Base-by-base conservation (phyloP, 176 grass and related monocot genomes). In the Poa pratensis region DNA sequence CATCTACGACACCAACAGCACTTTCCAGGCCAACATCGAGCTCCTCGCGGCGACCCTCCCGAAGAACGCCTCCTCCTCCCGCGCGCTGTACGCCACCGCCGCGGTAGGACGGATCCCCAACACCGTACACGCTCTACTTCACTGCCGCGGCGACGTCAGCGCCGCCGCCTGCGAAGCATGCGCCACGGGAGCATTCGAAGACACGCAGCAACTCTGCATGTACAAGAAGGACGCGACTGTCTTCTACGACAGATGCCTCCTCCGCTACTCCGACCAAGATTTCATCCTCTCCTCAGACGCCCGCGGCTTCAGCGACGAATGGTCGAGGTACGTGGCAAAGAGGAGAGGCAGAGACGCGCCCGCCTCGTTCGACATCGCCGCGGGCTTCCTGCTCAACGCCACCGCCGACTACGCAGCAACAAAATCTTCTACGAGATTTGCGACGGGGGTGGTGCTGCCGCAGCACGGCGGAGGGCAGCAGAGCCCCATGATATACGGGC, bases 201-300 rank as follows among this genome's bases (percentile, higher is more conserved):
- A 52, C 50, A 15, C 32, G n/a, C n/a, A n/a, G 13, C 50, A 52
- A 52, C 50, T 52, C 50, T 52, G 50, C 50, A 17, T 52, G 1
- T 52, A 17, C 15, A 52, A 52, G 0, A 49, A 12, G 80, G 73
- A 77, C 63, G 73, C 15, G 11, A 16, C 62, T 52, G 18, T 84
- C 26, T 84, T 45, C 70, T 88, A 84, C 81, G 87, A 88, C 26
- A 45, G 32, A 39, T 88, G 87, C 74, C 65, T 84, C 55, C 48
- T 88, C 5, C 27, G 80, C 8, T 84, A 27, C 87, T 84, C 87
- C 20, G n/a, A 9, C 66, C 7, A 23, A 30, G 64, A 81, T 65
- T 77, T 90, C 71, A 19, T 50, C 43, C 80, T 43, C 18, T 6
- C 15, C 20, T 5, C 2, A 5, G 67, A 35, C 11, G 19, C 20